A percentile compares a stretch with the other conserved stretches of the same genome.
Conservation (phyloP, 208 protist genomes). For the Leishmania tarentolae region DNA sequence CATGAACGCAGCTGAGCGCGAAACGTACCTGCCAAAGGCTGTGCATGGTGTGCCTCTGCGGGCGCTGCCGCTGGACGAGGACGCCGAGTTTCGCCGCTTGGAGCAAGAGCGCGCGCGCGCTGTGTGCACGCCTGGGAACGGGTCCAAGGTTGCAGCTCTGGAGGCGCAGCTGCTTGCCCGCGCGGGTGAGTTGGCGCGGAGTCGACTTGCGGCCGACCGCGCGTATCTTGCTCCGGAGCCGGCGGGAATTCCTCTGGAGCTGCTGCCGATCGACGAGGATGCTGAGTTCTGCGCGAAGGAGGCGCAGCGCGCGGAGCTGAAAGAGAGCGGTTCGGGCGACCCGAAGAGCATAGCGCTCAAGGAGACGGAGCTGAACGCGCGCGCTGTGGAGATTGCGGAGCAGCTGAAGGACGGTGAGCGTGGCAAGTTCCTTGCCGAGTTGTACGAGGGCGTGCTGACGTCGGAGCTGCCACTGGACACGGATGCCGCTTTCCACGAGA, state of each 20-base stretch:
- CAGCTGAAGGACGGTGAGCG: constrained; percentile 55
- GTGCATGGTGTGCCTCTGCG: constrained; percentile 49
- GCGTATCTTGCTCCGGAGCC: not conserved
- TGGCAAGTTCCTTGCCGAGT: constrained; percentile 43
- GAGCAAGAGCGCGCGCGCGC: constrained; percentile 43
- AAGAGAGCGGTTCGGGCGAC: constrained; percentile 43
- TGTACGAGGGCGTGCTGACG: constrained; percentile 35
- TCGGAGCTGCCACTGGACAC: too few species aligned
- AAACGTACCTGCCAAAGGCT: constrained; percentile 36
- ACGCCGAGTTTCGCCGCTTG: constrained; percentile 45
- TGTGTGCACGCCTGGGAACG: constrained; percentile 33
- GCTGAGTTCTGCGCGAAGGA: constrained; percentile 56
- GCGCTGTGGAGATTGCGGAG: constrained; percentile 49
- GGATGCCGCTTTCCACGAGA: constrained; percentile 23
- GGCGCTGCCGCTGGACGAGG: constrained; percentile 49
- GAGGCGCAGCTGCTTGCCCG: constrained; percentile 37
- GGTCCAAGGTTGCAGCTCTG: constrained; percentile 23
- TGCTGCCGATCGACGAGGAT: constrained; percentile 34
- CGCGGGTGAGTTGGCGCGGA: constrained; percentile 36
- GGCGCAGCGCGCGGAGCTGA: constrained; percentile 14
- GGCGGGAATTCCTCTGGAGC: not conserved
- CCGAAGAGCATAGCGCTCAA: constrained; percentile 37
- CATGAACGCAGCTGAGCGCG: constrained; percentile 48
- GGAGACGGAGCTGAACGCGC: constrained; percentile 55
- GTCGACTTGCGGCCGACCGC: constrained; percentile 28